phyloP scores from a whole-genome alignment of 257 asterid species.

The Solanum appendiculatum region DNA sequence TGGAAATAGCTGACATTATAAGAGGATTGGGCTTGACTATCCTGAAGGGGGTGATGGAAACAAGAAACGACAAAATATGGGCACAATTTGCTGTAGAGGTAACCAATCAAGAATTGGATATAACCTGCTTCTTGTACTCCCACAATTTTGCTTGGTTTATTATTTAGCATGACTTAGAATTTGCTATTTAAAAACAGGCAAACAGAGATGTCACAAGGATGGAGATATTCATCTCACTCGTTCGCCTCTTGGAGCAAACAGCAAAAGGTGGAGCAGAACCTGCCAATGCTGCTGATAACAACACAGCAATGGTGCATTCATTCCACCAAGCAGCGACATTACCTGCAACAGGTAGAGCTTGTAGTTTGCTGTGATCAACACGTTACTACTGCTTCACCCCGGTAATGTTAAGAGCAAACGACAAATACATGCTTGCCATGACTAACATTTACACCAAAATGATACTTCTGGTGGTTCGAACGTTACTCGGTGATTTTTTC shows the following conservation, averaged over 20 bases:
- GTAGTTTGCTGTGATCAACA: constrained; percentile 20
- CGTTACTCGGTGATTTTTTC: background rate
- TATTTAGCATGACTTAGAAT: background rate
- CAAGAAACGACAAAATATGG: constrained; percentile 73
- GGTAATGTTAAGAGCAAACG: constrained; percentile 47
- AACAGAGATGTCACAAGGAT: constrained; percentile 85
- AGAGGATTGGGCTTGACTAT: constrained; percentile 85
- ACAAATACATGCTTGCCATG: constrained; percentile 26
- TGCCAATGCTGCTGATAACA: constrained; percentile 12
- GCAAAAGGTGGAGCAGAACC: constrained; percentile 21
- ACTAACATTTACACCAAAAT: constrained; percentile 31
- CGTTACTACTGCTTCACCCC: background rate
- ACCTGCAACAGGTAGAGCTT: constrained; percentile 34
- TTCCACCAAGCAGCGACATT: constrained; percentile 23
- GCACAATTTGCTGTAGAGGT: constrained; percentile 92
- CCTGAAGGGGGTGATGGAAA: constrained; percentile 88
- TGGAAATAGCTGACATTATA: constrained; percentile 89
- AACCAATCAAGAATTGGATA: background rate
- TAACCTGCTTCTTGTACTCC: background rate
- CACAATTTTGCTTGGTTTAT: background rate
- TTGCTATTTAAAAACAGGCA: constrained; percentile 41
- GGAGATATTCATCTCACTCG: constrained; percentile 76
- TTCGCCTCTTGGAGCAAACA: constrained; percentile 69
- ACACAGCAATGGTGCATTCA: constrained; percentile 21
- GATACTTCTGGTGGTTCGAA: constrained; percentile 7